phyloP scores from a whole-genome alignment of 2,329 filamentous ascomycete species.

The Fusarium protoensiforme region DNA sequence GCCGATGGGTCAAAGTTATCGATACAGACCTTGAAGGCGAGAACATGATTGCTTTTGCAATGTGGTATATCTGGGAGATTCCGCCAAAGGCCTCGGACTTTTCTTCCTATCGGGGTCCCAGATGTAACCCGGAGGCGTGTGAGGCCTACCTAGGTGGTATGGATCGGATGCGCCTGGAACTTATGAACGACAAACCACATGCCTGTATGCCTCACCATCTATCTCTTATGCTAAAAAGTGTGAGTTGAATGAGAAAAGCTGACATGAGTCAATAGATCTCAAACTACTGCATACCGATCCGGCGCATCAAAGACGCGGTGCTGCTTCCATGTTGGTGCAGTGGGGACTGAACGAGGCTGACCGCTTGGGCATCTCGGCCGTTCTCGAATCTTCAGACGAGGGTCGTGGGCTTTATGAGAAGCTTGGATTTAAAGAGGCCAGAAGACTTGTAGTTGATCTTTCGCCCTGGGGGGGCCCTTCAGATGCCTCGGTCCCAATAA shows the following conservation, averaged over 20 bases:
- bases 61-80: slow-evolving; percentile 49
- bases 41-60: slow-evolving; percentile 49
- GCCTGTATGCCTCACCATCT: slow-evolving; percentile 46
- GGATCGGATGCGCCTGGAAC: slow-evolving; percentile 43
- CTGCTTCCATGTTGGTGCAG: slow-evolving; percentile 48
- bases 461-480: slow-evolving; percentile 44
- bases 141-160: slow-evolving; percentile 47
- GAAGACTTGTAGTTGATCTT: slow-evolving; percentile 41
- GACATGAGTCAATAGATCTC: slow-evolving; percentile 43
- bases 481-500: slow-evolving; percentile 31
- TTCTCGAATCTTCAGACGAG: slow-evolving; percentile 50
- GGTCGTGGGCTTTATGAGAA: slow-evolving; percentile 49
- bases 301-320: slow-evolving; percentile 50
- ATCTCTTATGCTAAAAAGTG: background rate
- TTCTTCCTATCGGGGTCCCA: slow-evolving; percentile 41
- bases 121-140: slow-evolving; percentile 48
- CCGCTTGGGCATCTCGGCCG: slow-evolving; percentile 48
- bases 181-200: slow-evolving; percentile 47
- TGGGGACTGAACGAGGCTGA: slow-evolving; percentile 52
- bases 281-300: slow-evolving; percentile 53
- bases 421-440: slow-evolving; percentile 49
- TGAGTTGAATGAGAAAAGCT: background rate
- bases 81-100: slow-evolving; percentile 39
- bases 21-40: slow-evolving; percentile 46
- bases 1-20: slow-evolving; percentile 50